Conservation (phyloP, 768 basidiomycete genomes). For the Boletus rex-veris region DNA sequence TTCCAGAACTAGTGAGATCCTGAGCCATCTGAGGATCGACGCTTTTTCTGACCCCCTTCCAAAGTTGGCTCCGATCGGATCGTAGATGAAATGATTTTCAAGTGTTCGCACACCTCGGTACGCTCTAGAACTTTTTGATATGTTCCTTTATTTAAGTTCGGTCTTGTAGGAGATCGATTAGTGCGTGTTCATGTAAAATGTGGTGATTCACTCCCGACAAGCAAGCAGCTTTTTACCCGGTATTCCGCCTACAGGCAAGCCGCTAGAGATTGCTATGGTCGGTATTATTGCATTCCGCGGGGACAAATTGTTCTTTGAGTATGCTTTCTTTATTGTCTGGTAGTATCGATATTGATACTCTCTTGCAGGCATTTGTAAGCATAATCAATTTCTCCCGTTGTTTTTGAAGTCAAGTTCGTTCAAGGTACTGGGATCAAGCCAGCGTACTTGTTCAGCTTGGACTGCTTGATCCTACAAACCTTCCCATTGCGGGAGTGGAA, state of each 20-base stretch:
- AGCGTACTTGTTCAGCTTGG: conserved; percentile 43
- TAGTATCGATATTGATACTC: background rate
- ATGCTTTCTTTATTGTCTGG: background rate
- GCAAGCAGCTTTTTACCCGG: conserved; percentile 30
- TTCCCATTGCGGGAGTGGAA: conserved; percentile 41
- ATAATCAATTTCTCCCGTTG: background rate
- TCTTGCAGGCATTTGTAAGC: conserved; percentile 18
- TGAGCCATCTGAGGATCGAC: background rate
- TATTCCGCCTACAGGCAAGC: conserved; percentile 36
- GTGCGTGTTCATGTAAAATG: conserved; percentile 18
- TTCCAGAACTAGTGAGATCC: conserved; percentile 37
- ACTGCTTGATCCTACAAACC: conserved; percentile 28
- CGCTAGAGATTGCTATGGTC: conserved; percentile 40
- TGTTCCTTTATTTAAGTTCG: background rate
- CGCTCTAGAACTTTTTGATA: background rate
- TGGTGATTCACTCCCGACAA: conserved; percentile 3
- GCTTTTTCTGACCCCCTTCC: background rate
- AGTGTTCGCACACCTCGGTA: conserved; percentile 39
- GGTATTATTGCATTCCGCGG: conserved; percentile 46
- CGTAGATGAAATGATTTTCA: conserved; percentile 48
- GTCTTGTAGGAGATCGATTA: conserved; percentile 39
- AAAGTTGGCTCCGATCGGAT: conserved; percentile 42
- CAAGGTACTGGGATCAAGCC: conserved; percentile 51
- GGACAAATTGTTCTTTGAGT: conserved; percentile 50
- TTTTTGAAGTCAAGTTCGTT: background rate